A percentile compares a stretch with the other conserved stretches of the same genome.
phyloP scores from a whole-genome alignment of 768 basidiomycete species.

The Tylopilus sp. region DNA sequence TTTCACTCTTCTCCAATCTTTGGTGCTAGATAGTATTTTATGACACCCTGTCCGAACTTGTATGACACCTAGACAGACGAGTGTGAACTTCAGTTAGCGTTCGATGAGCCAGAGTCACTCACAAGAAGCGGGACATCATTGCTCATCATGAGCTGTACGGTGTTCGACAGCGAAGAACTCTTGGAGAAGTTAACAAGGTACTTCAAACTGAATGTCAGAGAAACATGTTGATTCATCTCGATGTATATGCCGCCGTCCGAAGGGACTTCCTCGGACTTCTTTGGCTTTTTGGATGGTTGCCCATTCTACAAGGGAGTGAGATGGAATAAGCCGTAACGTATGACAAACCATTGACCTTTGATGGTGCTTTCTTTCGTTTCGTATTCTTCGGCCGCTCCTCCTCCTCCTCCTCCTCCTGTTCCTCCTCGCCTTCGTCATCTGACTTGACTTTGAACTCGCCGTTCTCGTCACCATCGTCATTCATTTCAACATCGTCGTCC shows the following conservation, averaged over 20 bases:
- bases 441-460: constrained; percentile 41
- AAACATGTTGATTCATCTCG: constrained; percentile 87
- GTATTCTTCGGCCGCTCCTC: constrained; percentile 51
- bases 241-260: constrained; percentile 62
- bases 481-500: constrained; percentile 43
- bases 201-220: constrained; percentile 92
- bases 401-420: constrained; percentile 46
- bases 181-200: constrained; percentile 97
- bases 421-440: constrained; percentile 46
- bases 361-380: constrained; percentile 61
- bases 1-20: constrained; percentile 85
- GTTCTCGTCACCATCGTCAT: constrained; percentile 46
- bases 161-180: constrained; percentile 67
- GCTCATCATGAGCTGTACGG: constrained; percentile 84
- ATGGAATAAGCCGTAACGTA: background rate
- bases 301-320: constrained; percentile 15
- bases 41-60: constrained; percentile 82
- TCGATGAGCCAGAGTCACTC: constrained; percentile 24
- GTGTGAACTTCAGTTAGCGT: background rate
- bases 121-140: constrained; percentile 90
- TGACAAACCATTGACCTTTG: constrained; percentile 41
- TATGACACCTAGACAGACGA: constrained; percentile 65
- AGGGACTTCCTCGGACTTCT: constrained; percentile 55
- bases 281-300: constrained; percentile 55
- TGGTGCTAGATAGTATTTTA: constrained; percentile 94